Conservation (phyloP, 2,329 filamentous ascomycete genomes). For the Sporothrix dimorphospora region DNA sequence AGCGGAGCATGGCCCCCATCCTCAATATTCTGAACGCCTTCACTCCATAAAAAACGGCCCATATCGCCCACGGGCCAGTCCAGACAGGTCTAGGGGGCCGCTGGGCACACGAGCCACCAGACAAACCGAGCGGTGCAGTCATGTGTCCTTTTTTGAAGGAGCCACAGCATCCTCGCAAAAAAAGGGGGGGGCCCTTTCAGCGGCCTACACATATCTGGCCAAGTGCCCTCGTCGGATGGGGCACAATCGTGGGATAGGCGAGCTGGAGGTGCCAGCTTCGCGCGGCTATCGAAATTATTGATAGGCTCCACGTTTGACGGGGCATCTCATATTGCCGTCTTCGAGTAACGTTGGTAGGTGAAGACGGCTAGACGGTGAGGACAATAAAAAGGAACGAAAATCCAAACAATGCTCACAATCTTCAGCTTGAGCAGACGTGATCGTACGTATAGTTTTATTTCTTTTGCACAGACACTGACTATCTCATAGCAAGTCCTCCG, state of each 20-base stretch:
- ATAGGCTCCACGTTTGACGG: background rate
- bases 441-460: background rate
- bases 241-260: slow-evolving; percentile 6
- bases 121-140: slow-evolving; percentile 22
- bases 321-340: background rate
- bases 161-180: background rate
- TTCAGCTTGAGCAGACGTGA: background rate
- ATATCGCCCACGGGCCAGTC: background rate
- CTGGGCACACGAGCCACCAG: slow-evolving; percentile 22
- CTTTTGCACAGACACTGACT: background rate
- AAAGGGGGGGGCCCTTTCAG: background rate
- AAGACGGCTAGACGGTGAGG: background rate
- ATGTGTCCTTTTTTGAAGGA: background rate
- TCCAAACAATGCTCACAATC: background rate
- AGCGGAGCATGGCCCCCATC: slow-evolving; percentile 2
- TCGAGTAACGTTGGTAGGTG: background rate
- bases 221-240: background rate
- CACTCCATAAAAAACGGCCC: background rate
- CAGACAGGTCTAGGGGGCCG: too few relatives aligned
- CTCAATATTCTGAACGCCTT: background rate
- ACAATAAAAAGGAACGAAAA: background rate
- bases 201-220: background rate
- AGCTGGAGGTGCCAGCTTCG: background rate
- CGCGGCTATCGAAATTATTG: slow-evolving; percentile 11
- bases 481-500: background rate